Base-by-base conservation (phyloP, 2,329 filamentous ascomycete species). In the Penicillium oxalicum region DNA sequence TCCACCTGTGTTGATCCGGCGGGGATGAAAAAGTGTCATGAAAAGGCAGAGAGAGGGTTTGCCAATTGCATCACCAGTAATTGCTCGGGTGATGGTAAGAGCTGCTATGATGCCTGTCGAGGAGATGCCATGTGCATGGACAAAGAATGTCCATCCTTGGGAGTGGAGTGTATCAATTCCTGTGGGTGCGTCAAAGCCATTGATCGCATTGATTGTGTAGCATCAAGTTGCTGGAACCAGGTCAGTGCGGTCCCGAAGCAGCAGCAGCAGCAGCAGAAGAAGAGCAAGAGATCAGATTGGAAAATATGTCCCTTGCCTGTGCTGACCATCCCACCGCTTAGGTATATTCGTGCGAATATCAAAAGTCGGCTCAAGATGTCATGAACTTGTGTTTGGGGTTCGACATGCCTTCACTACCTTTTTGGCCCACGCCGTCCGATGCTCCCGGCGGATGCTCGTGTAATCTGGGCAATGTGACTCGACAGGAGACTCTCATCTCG, bases 381-480 rank as follows among this genome's bases (percentile, higher is more conserved):
- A 4, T 53, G 24, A 33, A 40, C 4, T 3, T 38, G 12, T 57
- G 54, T 8, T 12, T 9, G 12, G 42, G 43, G 3, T 37, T 48
- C 5, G 40, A 57, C 8, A 12, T 40, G 4, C 44, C 56, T 28
- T 26, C 42, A 4, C 29, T 57, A 9, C 54, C 54, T 4, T 60
- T 52, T 27, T 60, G 45, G 50, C 56, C 54, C 5, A 38, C 50
- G 5, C 54, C 57, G 0, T 48, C 52, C 13, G 44, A 58, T 38
- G 49, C 52, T 11, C 38, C 50, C 4, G 51, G 40, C n/a, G 45
- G 54, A 9, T 60, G 54, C 26, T 58, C 57, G 3, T 60, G 57
- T 52, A 55, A 57, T n/a, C 4, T 58, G 0, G 49, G 45, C 1
- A 47, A 51, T 24, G 32, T 54, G 0, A 37, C 47, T 4, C 41